Evolutionary conservation across 148 eudicot species (phyloP).

Genomic region (Nyssa sinensis): DNA sequence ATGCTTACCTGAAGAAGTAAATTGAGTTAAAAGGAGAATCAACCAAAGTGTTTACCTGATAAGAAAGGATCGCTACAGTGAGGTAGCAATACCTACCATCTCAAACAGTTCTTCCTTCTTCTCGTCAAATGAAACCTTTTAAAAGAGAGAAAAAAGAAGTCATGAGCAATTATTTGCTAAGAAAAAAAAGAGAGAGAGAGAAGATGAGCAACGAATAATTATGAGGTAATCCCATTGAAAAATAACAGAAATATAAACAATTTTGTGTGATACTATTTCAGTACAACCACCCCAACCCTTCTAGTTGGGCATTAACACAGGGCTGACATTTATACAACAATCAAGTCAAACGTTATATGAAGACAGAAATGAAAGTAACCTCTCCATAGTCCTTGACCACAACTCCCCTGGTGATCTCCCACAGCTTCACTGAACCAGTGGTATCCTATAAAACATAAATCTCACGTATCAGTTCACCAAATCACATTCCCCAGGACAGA

Average conservation of each 20-base stretch:
- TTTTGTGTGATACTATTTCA: neutral
- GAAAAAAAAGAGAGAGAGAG: no score
- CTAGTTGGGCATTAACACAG: neutral
- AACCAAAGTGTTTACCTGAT: neutral
- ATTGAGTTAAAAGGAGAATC: constrained; percentile 17
- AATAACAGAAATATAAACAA: neutral
- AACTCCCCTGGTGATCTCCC: constrained; percentile 91
- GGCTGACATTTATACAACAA: neutral
- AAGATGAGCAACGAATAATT: neutral
- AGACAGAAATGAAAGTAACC: constrained; percentile 33
- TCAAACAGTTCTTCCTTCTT: constrained; percentile 89
- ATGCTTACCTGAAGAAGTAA: constrained; percentile 69
- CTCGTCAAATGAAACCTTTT: constrained; percentile 82
- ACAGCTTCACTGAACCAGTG: constrained; percentile 86
- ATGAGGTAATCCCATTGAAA: neutral
- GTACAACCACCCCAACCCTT: constrained; percentile 2
- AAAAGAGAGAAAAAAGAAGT: neutral
- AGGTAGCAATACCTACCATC: constrained; percentile 55
- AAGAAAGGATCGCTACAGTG: neutral
- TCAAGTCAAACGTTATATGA: neutral
- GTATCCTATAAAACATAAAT: constrained; percentile 56
- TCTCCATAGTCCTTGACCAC: constrained; percentile 79
- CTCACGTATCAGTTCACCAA: neutral
- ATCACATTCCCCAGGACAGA: constrained; percentile 13
- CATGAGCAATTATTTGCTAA: no score